Conservation (phyloP, 2,329 filamentous ascomycete species). For the Xylaria sp. region DNA sequence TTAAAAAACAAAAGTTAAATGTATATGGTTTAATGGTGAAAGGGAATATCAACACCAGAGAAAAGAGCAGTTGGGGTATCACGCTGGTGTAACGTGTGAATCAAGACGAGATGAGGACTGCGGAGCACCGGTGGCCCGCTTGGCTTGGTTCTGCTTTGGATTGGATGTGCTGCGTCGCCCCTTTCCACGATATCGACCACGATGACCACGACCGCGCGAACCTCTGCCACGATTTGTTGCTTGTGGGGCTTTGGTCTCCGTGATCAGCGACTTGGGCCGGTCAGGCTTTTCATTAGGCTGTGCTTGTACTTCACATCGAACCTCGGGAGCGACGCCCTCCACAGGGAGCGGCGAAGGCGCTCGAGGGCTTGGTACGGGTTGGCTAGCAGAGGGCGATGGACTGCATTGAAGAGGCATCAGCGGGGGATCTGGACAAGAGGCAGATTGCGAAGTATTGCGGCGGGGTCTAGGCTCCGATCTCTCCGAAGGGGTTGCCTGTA, state of each 20-base stretch:
- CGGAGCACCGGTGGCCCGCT: background rate
- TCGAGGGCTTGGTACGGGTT: conserved; percentile 32
- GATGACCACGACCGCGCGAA: conserved; percentile 33
- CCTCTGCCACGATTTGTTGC: conserved; percentile 29
- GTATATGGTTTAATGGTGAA: conserved; percentile 2
- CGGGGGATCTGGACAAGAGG: conserved; percentile 36
- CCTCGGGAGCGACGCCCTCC: conserved; percentile 1
- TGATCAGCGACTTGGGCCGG: background rate
- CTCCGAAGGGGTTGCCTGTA: conserved; percentile 15
- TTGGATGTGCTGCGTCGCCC: conserved; percentile 34
- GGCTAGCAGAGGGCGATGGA: conserved; percentile 37
- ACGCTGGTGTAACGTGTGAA: background rate
- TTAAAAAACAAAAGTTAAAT: conserved; percentile 5
- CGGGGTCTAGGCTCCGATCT: conserved; percentile 31
- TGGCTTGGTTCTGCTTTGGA: conserved; percentile 25
- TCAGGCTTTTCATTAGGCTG: conserved; percentile 6
- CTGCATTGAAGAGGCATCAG: conserved; percentile 31
- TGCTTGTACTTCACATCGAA: background rate
- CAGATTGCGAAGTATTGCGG: conserved; percentile 38
- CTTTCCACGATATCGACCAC: conserved; percentile 36
- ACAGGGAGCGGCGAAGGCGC: background rate
- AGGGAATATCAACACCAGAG: background rate
- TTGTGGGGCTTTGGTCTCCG: conserved; percentile 19
- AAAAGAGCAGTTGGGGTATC: background rate
- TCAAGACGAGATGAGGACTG: background rate